Evolutionary conservation across 495 filamentous ascomycete genomes (phyloP).

Genomic region (Lentithecium fluviatile): DNA sequence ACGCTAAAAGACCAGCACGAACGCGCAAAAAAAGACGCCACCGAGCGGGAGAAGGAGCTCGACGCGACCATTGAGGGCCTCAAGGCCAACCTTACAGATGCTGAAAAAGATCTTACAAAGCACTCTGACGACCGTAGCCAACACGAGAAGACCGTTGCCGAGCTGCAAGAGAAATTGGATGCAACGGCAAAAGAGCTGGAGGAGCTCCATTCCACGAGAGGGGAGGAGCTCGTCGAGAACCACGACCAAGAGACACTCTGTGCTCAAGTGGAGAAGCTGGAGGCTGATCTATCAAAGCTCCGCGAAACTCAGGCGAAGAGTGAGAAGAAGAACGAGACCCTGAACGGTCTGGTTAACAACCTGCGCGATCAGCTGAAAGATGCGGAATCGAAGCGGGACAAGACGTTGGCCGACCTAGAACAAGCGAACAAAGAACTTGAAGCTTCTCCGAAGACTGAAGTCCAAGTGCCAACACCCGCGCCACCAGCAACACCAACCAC

Average conservation of each 20-base stretch:
- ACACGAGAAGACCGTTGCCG: constrained; percentile 23
- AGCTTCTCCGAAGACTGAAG: neutral
- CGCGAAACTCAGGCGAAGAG: constrained; percentile 46
- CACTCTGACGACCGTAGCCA: constrained; percentile 11
- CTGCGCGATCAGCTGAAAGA: constrained; percentile 53
- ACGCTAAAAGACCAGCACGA: constrained; percentile 35
- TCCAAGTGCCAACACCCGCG: neutral
- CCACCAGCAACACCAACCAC: constrained; percentile 19
- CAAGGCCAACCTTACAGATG: constrained; percentile 56
- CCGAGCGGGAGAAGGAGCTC: constrained; percentile 23
- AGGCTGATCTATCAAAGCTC: constrained; percentile 36
- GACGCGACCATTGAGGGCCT: constrained; percentile 27
- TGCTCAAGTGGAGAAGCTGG: constrained; percentile 28
- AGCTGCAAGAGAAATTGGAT: constrained; percentile 39
- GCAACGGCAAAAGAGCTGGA: constrained; percentile 31
- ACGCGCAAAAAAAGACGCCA: constrained; percentile 24
- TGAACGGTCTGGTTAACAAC: constrained; percentile 55
- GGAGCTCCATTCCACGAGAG: constrained; percentile 33
- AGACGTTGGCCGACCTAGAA: constrained; percentile 28
- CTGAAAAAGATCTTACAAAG: constrained; percentile 60
- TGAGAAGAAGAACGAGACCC: constrained; percentile 52
- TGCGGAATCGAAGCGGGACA: constrained; percentile 43
- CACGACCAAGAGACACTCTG: constrained; percentile 30
- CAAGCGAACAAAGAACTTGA: constrained; percentile 33
- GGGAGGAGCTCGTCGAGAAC: constrained; percentile 28